Percentiles rank a stretch among this genome's conserved stretches.
phyloP scores from a whole-genome alignment of 495 filamentous ascomycete species.

The Podospora conica region DNA sequence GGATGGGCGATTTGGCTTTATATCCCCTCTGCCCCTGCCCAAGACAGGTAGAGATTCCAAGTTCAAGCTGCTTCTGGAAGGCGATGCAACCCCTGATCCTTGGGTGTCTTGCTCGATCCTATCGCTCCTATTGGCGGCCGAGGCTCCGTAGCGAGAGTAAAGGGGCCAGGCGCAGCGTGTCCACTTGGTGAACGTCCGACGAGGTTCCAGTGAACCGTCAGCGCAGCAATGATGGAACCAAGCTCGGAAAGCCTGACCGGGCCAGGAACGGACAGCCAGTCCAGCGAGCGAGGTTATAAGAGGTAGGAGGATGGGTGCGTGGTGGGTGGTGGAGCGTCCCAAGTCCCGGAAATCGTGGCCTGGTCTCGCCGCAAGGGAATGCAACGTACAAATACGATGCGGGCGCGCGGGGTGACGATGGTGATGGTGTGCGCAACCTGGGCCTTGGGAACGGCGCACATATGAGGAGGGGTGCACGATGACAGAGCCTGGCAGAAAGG shows the following conservation, averaged over 20 bases:
- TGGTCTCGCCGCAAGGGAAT: slow-evolving; percentile 23
- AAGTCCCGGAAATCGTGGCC: slow-evolving; percentile 12
- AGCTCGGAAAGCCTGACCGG: background rate
- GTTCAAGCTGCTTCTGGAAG: background rate
- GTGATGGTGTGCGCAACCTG: slow-evolving; percentile 17
- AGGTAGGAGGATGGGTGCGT: background rate
- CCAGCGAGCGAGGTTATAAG: slow-evolving; percentile 8
- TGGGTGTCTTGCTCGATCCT: slow-evolving; percentile 8
- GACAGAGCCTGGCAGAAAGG: background rate
- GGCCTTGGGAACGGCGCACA: slow-evolving; percentile 13
- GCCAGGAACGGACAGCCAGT: background rate
- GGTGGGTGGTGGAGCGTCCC: slow-evolving; percentile 3
- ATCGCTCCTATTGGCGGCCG: background rate
- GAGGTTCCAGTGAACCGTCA: slow-evolving; percentile 1
- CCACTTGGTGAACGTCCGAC: background rate
- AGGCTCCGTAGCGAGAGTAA: slow-evolving; percentile 4
- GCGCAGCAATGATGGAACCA: slow-evolving; percentile 6
- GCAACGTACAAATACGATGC: slow-evolving; percentile 18
- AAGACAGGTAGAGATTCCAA: background rate
- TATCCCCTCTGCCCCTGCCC: background rate
- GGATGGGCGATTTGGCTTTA: background rate
- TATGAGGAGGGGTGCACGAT: background rate
- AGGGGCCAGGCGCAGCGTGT: background rate
- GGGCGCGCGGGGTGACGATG: slow-evolving; percentile 7
- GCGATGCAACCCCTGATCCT: slow-evolving; percentile 3